Evolutionary conservation across 2,329 filamentous ascomycete species (phyloP).

Genomic region (Pseudocercospora macadamiae): DNA sequence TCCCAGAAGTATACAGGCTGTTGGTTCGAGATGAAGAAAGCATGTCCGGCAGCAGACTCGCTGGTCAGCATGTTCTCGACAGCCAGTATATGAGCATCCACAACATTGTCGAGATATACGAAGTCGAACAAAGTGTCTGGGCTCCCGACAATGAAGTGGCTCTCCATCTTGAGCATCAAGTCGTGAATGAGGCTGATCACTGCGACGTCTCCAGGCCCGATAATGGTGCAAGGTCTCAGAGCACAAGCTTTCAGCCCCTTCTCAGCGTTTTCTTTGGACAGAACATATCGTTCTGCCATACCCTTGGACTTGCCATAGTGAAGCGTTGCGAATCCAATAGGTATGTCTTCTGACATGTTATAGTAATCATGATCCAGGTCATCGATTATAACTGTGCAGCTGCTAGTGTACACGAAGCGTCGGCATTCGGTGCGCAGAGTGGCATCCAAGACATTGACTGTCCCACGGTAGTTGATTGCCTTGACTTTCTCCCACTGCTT

Average conservation of each 20-base stretch:
- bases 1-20: slow-evolving; percentile 90
- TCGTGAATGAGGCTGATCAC: slow-evolving; percentile 73
- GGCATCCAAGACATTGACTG: slow-evolving; percentile 74
- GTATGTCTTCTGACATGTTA: slow-evolving; percentile 80
- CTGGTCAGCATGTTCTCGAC: slow-evolving; percentile 71
- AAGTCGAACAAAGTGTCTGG: slow-evolving; percentile 72
- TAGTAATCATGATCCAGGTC: slow-evolving; percentile 71
- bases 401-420: slow-evolving; percentile 88
- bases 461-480: slow-evolving; percentile 88
- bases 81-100: slow-evolving; percentile 82
- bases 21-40: slow-evolving; percentile 90
- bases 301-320: slow-evolving; percentile 94
- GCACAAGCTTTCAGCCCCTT: slow-evolving; percentile 55
- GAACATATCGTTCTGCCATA: slow-evolving; percentile 76
- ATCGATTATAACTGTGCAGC: slow-evolving; percentile 83
- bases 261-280: slow-evolving; percentile 64
- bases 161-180: slow-evolving; percentile 68
- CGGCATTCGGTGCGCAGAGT: slow-evolving; percentile 71
- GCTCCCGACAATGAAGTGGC: slow-evolving; percentile 79
- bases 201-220: slow-evolving; percentile 85
- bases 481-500: slow-evolving; percentile 63
- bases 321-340: slow-evolving; percentile 69
- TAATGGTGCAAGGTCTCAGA: slow-evolving; percentile 84
- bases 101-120: slow-evolving; percentile 70
- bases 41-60: slow-evolving; percentile 70